Evolutionary conservation across 2,329 filamentous ascomycete genomes (phyloP), one percentile per base, ranked within the genome.

Genomic region (Sclerotinia subarctica): DNA sequence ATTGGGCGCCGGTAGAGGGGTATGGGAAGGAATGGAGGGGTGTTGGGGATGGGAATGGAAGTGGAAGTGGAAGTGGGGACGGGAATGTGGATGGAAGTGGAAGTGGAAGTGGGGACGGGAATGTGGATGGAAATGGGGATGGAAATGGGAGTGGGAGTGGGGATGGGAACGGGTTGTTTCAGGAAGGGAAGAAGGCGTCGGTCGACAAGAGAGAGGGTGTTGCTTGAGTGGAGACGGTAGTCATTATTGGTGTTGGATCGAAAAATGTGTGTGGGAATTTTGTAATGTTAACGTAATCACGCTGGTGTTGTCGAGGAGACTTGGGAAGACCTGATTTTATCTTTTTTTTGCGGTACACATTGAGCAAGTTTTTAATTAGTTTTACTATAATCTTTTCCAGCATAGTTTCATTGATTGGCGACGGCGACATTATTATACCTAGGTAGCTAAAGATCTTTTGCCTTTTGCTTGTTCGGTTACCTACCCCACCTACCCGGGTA

Each of bases 1-100:
- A 63, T 46, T 63, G 65, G 65, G 65, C 46, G 15, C 65, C 65
- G 21, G n/a, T 19, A 35, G 57, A 46, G 24, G 65, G 52, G 1
- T 44, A 35, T 42, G 63, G 51, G 19, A 64, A 11, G n/a, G 49
- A 53, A 49, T 52, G 62, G 49, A 54, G 24, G 26, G 60, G 49
- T 2, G n/a, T 4, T 19, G 35, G 8, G 5, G 15, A 19, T 42
- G 60, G 4, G 1, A 11, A 42, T 47, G 38, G 42, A n/a, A 47
- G 13, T 47, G 49, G 24, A 24, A 26, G n/a, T 38, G 35, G 24
- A 5, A 46, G 17, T 7, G 38, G 26, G 10, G 32, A 35, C 7
- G 46, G 8, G 5, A 21, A 19, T 42, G 59, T 7, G 2, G 13
- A 42, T 47, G 38, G 42, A 29, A 47, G 6, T 35, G 32, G 32